Base-by-base conservation (phyloP, 371 early-diverging fungal species). In the Mucor racemosus region DNA sequence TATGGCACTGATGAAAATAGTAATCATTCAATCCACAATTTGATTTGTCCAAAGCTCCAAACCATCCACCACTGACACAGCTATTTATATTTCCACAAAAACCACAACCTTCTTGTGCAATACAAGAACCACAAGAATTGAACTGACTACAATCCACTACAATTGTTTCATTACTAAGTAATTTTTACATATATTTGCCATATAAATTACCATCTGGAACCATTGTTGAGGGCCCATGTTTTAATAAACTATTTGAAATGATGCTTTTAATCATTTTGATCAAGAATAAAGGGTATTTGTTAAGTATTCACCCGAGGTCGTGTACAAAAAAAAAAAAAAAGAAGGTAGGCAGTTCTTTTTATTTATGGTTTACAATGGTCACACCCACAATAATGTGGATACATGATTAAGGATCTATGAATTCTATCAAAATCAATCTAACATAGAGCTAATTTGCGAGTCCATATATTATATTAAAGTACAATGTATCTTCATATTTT, bases 1-100 rank as follows among this genome's bases (percentile, higher is more conserved):
- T 56, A 48, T 72, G 72, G 38, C 72, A 68, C 38, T 72, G 69
- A 14, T 68, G 62, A 61, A 64, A 72, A 14, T 65, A 68, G 38
- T 60, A 60, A 33, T 64, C 65, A 7, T 57, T 41, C 10, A 65
- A 42, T 36, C 44, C 61, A 40, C 72, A 72, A 5, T 17, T 44
- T 8, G 48, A 36, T 14, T 48, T 61, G 19, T 68, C 64, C 46
- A 64, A 35, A 10, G 72, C 68, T n/a, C 61, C 72, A 53, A 65
- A 60, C 72, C 72, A 72, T 26, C 60, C 57, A 13, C 68, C 65
- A 17, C 60, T 38, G 7, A 68, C 50, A 33, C 72, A 72, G 7
- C 35, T 48, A 17, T 36, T 48, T 31, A 61, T 21, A 15, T 34
- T 33, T 21, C 42, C 34, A 68, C 72, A 72, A 60, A 35, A 72